Base-by-base conservation (phyloP, 805 yeast genomes). In the Yamadazyma philogaea region DNA sequence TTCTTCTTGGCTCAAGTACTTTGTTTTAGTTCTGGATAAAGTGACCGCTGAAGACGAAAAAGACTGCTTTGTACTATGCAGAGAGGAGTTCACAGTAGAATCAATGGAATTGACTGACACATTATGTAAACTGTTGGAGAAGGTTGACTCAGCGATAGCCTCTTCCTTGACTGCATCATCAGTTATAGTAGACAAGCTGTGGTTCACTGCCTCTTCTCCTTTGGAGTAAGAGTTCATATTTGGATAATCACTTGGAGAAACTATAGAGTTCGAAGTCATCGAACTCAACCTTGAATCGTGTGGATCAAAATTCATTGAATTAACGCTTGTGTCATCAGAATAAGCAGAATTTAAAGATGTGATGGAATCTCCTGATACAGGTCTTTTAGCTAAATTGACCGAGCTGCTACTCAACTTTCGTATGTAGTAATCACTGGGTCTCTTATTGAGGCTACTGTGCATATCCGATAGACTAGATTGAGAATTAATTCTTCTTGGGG, bases 381-480 rank as follows among this genome's bases (percentile, higher is more conserved):
- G 70, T 30, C 70, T 19, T 31, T 46, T 42, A 15, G 47, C 43
- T 7, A 59, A 46, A 42, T 51, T 53, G 5, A 51, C 17, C 6
- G 57, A 40, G 40, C 57, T 56, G 39, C 48, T 53, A 34, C 56
- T 55, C 34, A 67, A 44, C 42, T 61, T 63, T 42, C 58, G 60
- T 30, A 66, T 56, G 44, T 57, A 69, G 51, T 65, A 67, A 43
- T 69, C 74, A 22, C 72, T 65, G 3, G 75, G 75, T 20, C 75
- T 50, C 46, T 64, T 66, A 2, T 26, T 17, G 14, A 21, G 6
- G n/a, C 8, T 30, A 16, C 15, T 34, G 17, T 17, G 22, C 12
- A 43, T 18, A 11, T 45, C 48, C 4, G 38, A 16, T 5, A 43
- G 18, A 26, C 28, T 41, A 7, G 48, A 18, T 19, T 31, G 43